Evolutionary conservation across 805 yeast genomes (phyloP).

Genomic region (Ogataea siamensis): DNA sequence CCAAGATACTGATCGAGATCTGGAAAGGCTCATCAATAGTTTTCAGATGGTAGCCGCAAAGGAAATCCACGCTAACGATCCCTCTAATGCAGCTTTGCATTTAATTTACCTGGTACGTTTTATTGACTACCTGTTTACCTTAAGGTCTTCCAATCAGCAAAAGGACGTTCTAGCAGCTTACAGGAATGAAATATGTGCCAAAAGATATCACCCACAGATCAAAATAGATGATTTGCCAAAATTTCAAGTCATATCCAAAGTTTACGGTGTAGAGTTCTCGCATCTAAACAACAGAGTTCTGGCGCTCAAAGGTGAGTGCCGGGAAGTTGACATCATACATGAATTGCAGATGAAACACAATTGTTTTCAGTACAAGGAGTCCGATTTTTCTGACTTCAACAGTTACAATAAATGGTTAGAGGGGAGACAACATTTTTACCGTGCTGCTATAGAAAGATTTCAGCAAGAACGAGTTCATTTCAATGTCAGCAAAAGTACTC

Average conservation of each 20-base stretch:
- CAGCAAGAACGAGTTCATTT: conserved; percentile 8
- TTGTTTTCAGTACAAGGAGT: conserved; percentile 6
- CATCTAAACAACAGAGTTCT: conserved; percentile 15
- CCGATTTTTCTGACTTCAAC: conserved; percentile 11
- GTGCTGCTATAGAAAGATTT: conserved; percentile 17
- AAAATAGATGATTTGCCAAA: conserved; percentile 14
- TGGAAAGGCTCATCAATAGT: conserved; percentile 7
- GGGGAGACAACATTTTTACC: conserved; percentile 15
- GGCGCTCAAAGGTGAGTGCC: conserved; percentile 19
- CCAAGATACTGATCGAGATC: conserved; percentile 13
- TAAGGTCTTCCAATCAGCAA: conserved; percentile 11
- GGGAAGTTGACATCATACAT: conserved; percentile 15
- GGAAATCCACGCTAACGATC: conserved; percentile 12
- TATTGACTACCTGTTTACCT: conserved; percentile 15
- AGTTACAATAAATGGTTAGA: conserved; percentile 17
- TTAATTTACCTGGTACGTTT: conserved; percentile 17
- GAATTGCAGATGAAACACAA: conserved; percentile 13
- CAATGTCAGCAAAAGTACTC: conserved; percentile 2
- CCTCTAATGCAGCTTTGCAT: conserved; percentile 13
- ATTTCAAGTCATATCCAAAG: conserved; percentile 16
- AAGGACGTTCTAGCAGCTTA: conserved; percentile 3
- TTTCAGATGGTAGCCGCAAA: conserved; percentile 18
- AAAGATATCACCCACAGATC: conserved; percentile 16
- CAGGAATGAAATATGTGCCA: conserved; percentile 10
- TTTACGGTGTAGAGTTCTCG: conserved; percentile 15